These are phyloP conservation scores for Paracoccidioides lutzii DNA, from an alignment of 2,329 filamentous ascomycete genomes.

Conservation along the genomic window DNA sequence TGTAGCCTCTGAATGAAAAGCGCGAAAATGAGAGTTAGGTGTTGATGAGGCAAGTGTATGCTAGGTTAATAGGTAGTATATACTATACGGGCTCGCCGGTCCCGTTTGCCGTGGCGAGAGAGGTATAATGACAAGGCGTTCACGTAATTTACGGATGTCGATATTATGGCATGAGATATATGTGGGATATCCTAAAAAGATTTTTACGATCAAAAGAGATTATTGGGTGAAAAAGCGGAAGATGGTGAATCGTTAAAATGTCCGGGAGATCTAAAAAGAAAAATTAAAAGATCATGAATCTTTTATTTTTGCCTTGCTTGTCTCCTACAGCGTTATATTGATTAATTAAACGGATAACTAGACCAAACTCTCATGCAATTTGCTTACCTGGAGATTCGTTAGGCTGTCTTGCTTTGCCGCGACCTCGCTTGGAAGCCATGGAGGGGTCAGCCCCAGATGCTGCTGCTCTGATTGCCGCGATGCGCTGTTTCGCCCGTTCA, in stretches of 20 bases:
- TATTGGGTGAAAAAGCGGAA: neutral
- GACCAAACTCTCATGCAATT: neutral
- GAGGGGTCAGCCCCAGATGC: slow-evolving; percentile 43
- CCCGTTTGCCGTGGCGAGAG: neutral
- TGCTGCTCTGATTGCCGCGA: slow-evolving; percentile 76
- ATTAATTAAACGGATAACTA: too few species aligned
- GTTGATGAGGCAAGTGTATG: neutral
- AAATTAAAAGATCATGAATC: slow-evolving; percentile 16
- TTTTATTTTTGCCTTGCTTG: slow-evolving; percentile 11
- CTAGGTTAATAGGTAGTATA: neutral
- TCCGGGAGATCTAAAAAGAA: neutral
- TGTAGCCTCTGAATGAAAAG: neutral
- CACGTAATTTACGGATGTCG: too few species aligned
- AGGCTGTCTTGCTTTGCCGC: neutral
- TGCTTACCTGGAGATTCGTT: neutral
- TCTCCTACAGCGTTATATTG: slow-evolving; percentile 3
- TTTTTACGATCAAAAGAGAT: neutral
- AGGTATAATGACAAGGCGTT: neutral
- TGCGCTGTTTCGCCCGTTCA: slow-evolving; percentile 71
- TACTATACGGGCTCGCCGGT: neutral
- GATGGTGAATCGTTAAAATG: too few species aligned
- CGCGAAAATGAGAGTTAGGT: neutral
- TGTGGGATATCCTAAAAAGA: neutral
- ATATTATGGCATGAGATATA: neutral
- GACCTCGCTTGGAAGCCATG: slow-evolving; percentile 11